Evolutionary conservation across 345 rosid species (phyloP).

Genomic region (Salix arbutifolia): DNA sequence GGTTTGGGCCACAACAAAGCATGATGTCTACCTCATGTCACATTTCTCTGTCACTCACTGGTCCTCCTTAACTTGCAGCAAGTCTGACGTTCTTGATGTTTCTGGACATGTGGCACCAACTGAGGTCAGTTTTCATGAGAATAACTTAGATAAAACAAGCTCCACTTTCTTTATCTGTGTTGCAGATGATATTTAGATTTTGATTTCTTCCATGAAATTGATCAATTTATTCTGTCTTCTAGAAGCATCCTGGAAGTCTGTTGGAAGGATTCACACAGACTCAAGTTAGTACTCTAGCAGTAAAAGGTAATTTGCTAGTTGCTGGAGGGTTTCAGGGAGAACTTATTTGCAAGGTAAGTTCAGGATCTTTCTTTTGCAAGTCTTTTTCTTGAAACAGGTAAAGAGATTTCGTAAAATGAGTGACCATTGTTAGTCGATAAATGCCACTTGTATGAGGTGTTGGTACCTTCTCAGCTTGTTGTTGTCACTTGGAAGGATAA

Average conservation of each 20-base stretch:
- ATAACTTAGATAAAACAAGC: too few species aligned
- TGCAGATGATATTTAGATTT: neutral
- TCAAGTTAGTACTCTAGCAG: slow-evolving; percentile 58
- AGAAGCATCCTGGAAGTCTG: slow-evolving; percentile 58
- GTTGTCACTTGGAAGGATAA: neutral
- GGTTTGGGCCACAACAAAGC: slow-evolving; percentile 61
- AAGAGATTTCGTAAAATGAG: neutral
- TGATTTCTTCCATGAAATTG: neutral
- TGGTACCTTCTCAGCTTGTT: neutral
- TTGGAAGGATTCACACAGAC: slow-evolving; percentile 56
- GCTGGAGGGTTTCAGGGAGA: slow-evolving; percentile 69
- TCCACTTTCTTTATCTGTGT: neutral
- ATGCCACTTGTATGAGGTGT: neutral
- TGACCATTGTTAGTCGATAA: neutral
- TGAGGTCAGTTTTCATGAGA: slow-evolving; percentile 25
- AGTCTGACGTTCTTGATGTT: slow-evolving; percentile 53
- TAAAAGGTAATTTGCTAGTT: slow-evolving; percentile 46
- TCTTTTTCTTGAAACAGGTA: neutral
- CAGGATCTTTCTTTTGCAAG: neutral
- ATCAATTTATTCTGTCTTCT: slow-evolving; percentile 1
- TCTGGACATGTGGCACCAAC: slow-evolving; percentile 51
- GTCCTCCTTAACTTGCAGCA: slow-evolving; percentile 48
- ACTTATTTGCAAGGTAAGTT: slow-evolving; percentile 48
- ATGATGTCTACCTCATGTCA: slow-evolving; percentile 58
- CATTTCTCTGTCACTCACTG: slow-evolving; percentile 54